Evolutionary conservation across 2,329 filamentous ascomycete genomes (phyloP).

Genomic region (Neonectria ditissima): DNA sequence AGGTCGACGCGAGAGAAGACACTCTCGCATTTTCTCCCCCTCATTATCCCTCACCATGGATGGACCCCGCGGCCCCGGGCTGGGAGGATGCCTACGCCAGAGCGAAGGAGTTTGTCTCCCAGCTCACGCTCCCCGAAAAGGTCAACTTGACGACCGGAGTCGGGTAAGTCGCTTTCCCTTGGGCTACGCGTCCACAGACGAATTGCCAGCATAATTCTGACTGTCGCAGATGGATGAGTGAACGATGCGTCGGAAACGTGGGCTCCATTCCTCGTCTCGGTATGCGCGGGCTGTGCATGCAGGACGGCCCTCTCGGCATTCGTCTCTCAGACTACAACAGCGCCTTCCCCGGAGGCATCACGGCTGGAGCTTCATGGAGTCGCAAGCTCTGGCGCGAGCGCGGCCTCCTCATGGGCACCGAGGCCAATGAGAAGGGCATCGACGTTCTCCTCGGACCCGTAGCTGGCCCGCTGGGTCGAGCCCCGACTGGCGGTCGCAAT

Average conservation of each 20-base stretch:
- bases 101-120: conserved; percentile 82
- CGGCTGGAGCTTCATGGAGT: conserved; percentile 86
- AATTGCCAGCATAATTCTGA: conserved; percentile 42
- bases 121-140: conserved; percentile 87
- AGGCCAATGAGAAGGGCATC: conserved; percentile 81
- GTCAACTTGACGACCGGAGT: conserved; percentile 95
- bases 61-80: conserved; percentile 74
- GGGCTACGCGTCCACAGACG: background rate
- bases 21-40: conserved; percentile 62
- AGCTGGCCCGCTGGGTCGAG: conserved; percentile 60
- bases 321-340: conserved; percentile 83
- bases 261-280: conserved; percentile 78
- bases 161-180: conserved; percentile 66
- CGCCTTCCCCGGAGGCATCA: conserved; percentile 83
- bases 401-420: conserved; percentile 63
- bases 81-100: conserved; percentile 83
- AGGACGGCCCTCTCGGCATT: conserved; percentile 86
- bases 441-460: conserved; percentile 74
- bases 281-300: conserved; percentile 81
- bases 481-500: conserved; percentile 63
- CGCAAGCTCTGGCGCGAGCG: conserved; percentile 71
- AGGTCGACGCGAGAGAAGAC: conserved; percentile 34
- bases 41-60: conserved; percentile 90
- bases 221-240: conserved; percentile 58
- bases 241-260: conserved; percentile 81